A percentile compares a stretch with the other conserved stretches of the same genome.
phyloP scores from a whole-genome alignment of 169 alveolate genomes.

The Plasmodium inui region DNA sequence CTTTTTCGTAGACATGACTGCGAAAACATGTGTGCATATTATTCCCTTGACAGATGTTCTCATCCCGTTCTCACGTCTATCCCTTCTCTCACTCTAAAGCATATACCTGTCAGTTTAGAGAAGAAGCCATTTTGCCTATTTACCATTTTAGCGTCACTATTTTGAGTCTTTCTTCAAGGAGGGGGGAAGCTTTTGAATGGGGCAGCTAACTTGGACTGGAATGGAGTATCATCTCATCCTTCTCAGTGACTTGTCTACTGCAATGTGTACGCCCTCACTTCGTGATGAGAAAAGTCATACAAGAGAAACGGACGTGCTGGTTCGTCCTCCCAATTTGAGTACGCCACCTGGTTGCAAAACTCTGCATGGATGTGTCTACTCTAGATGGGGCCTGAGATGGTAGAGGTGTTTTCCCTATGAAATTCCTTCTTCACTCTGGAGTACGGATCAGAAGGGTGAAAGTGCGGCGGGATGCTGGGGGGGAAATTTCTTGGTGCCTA shows the following conservation, averaged over 20 bases:
- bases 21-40: not conserved
- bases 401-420: not conserved
- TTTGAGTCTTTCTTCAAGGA: not conserved
- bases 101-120: slow-evolving; percentile 59
- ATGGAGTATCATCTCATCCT: not conserved
- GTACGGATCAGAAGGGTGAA: not conserved
- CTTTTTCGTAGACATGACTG: not conserved
- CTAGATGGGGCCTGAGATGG: not conserved
- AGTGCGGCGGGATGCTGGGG: not conserved
- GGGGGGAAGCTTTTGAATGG: not conserved
- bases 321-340: not conserved
- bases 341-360: not conserved
- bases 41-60: not conserved
- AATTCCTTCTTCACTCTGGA: not conserved
- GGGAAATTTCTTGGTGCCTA: not conserved
- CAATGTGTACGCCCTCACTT: not conserved
- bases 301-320: not conserved
- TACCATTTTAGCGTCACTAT: slow-evolving; percentile 41
- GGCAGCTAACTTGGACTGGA: not conserved
- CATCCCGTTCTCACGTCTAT: not conserved
- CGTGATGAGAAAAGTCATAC: not conserved
- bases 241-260: not conserved
- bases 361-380: not conserved
- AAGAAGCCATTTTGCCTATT: slow-evolving; percentile 30
- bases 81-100: not conserved